Conservation (phyloP, 1,284 basidiomycete genomes). For the Agaricales sp. region DNA sequence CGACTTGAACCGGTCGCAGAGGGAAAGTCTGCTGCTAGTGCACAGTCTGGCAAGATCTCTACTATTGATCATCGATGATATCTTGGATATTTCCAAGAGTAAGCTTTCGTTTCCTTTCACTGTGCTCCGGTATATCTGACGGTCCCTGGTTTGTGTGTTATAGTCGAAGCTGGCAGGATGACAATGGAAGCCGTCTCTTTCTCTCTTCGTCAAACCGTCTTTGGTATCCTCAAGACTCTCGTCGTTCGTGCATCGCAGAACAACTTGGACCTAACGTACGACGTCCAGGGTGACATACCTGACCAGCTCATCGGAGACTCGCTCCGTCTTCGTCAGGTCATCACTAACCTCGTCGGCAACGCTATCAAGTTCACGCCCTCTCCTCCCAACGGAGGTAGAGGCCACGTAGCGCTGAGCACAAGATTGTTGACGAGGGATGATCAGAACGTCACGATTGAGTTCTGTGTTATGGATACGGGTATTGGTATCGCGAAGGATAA, state of each 20-base stretch:
- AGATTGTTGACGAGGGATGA: constrained; percentile 68
- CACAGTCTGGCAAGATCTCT: constrained; percentile 91
- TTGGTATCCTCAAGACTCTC: constrained; percentile 96
- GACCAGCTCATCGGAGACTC: constrained; percentile 98
- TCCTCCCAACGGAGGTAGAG: constrained; percentile 60
- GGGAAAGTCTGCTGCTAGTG: constrained; percentile 94
- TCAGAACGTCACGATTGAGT: constrained; percentile 82
- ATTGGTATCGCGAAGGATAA: constrained; percentile 99
- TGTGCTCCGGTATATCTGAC: constrained; percentile 7
- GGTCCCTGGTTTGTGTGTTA: constrained; percentile 2
- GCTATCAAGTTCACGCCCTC: constrained; percentile 93
- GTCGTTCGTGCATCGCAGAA: constrained; percentile 98
- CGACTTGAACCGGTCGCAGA: constrained; percentile 79
- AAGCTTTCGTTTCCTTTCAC: constrained; percentile 20
- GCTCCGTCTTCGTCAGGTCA: constrained; percentile 85
- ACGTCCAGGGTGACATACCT: constrained; percentile 92
- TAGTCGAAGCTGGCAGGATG: constrained; percentile 98
- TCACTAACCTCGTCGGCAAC: constrained; percentile 92
- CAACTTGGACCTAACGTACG: constrained; percentile 94
- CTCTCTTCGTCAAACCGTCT: constrained; percentile 94
- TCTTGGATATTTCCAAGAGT: constrained; percentile 98
- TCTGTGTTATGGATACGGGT: constrained; percentile 96
- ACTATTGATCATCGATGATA: constrained; percentile 96
- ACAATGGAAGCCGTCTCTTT: constrained; percentile 99
- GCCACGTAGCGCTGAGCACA: constrained; percentile 87